Evolutionary conservation across 2,329 filamentous ascomycete species (phyloP).

Genomic region (Thelonectria olida): DNA sequence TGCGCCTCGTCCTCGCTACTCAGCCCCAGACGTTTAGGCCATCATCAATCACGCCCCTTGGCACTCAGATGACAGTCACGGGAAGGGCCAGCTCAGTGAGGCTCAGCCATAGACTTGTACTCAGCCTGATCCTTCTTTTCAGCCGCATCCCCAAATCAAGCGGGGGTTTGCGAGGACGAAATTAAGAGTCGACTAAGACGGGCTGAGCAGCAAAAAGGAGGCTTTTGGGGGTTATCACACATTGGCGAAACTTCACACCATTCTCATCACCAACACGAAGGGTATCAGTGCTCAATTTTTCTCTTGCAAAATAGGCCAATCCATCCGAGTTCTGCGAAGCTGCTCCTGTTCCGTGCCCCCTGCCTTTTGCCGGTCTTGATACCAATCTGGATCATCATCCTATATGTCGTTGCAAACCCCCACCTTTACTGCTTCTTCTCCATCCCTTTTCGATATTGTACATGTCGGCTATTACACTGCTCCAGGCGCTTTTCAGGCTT

Average conservation of each 20-base stretch:
- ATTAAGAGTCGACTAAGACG: not conserved
- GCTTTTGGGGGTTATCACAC: not conserved
- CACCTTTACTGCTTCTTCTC: constrained; percentile 14
- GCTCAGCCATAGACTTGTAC: not conserved
- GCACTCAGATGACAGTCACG: no score
- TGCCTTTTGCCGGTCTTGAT: constrained; percentile 27
- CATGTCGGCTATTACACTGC: constrained; percentile 41
- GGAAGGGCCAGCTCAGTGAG: not conserved
- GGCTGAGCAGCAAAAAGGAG: not conserved
- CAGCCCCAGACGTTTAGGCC: not conserved
- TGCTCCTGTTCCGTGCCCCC: constrained; percentile 14
- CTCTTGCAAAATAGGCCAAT: constrained; percentile 32
- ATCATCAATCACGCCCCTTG: not conserved
- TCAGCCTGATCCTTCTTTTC: constrained; percentile 11
- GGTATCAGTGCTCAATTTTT: constrained; percentile 26
- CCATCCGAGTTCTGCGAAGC: constrained; percentile 34
- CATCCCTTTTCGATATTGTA: constrained; percentile 32
- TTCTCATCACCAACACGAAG: constrained; percentile 13
- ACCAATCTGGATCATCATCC: constrained; percentile 41
- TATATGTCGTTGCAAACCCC: constrained; percentile 33
- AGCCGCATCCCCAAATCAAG: not conserved
- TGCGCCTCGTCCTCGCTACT: constrained; percentile 5
- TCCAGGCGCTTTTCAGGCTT: constrained; percentile 17
- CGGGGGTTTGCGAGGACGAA: not conserved
- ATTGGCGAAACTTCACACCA: constrained; percentile 8